Base-by-base conservation (phyloP, 192 early-diverging fungal species). In the Obelidium mucronatum region DNA sequence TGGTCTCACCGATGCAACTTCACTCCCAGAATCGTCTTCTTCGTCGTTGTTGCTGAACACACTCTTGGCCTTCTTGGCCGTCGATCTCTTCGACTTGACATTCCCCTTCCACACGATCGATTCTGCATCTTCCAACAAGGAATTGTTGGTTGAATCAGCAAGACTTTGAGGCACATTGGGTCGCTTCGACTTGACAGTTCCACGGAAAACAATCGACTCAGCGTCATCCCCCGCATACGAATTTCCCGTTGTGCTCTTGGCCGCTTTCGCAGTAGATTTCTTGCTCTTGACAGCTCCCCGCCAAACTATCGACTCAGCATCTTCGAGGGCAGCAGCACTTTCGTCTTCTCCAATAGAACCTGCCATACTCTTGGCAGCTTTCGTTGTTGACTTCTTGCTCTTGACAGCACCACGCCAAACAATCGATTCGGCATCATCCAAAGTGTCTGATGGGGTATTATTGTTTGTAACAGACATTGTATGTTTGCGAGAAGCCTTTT, bases 291-390 rank as follows among this genome's bases (percentile, higher is more conserved):
- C 77, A 26, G 4, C 30, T 13, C 77, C 77, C 4, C 26, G 19
- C 61, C 59, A 78, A 2, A 78, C 60, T 4, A 73, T 60, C 11
- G 39, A 51, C 51, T 78, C 77, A 28, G 69, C 68, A 73, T 78
- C 70, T 24, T 67, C 63, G 13, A 67, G 40, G 2, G 13, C 31
- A 19, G 26, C 24, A 28, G 5, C 55, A 1, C 51, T 26, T 22
- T 40, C 40, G 24, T 74, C 59, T 4, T 11, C 33, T 8, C 26
- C 59, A 28, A 22, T 5, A n/a, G 5, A 13, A 19, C 24, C 40
- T 13, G 66, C 74, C 40, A 67, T 52, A 33, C 60, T 58, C 58
- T 28, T 34, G 1, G 52, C 40, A 11, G 15, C 13, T 22, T 22
- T 69, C 24, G 44, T 19, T 22, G 48, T 54, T 1, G 13, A 15